These are phyloP conservation scores for Cucurbita pepo DNA, from an alignment of 306 rosid species.

Conservation along the genomic window DNA sequence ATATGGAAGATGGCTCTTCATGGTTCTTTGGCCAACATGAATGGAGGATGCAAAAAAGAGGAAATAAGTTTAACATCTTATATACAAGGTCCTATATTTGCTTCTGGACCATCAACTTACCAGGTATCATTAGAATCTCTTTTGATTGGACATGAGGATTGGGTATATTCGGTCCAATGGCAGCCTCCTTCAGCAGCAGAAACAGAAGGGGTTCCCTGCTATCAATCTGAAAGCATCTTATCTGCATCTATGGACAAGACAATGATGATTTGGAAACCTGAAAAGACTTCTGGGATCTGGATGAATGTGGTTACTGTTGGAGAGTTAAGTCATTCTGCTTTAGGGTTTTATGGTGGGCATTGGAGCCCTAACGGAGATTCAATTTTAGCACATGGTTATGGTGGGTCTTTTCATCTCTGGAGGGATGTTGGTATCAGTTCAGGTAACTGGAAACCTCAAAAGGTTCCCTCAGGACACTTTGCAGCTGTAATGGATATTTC, in stretches of 20 bases:
- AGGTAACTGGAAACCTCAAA: conserved; percentile 79
- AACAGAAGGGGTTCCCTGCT: conserved; percentile 25
- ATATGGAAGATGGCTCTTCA: conserved; percentile 63
- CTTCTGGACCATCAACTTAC: conserved; percentile 53
- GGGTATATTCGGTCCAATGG: conserved; percentile 95
- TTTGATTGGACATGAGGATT: conserved; percentile 89
- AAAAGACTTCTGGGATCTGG: conserved; percentile 83
- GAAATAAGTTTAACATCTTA: conserved; percentile 66
- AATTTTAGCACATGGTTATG: conserved; percentile 89
- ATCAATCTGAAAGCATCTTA: conserved; percentile 74
- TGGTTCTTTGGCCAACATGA: conserved; percentile 22
- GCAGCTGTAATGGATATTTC: conserved; percentile 67
- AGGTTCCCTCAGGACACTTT: conserved; percentile 97
- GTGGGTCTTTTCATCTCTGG: conserved; percentile 98
- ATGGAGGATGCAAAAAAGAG: conserved; percentile 23
- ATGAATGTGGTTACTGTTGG: conserved; percentile 98
- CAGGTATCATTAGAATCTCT: conserved; percentile 91
- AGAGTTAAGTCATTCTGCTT: conserved; percentile 87
- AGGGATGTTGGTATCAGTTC: conserved; percentile 43
- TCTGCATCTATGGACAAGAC: conserved; percentile 99
- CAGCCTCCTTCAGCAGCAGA: conserved; percentile 54
- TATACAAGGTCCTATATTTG: conserved; percentile 77
- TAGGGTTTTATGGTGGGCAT: conserved; percentile 93
- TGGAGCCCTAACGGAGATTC: conserved; percentile 84
- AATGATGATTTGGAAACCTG: conserved; percentile 99